Evolutionary conservation across 257 asterid genomes (phyloP).

Genomic region (Solanum chiquidenum): DNA sequence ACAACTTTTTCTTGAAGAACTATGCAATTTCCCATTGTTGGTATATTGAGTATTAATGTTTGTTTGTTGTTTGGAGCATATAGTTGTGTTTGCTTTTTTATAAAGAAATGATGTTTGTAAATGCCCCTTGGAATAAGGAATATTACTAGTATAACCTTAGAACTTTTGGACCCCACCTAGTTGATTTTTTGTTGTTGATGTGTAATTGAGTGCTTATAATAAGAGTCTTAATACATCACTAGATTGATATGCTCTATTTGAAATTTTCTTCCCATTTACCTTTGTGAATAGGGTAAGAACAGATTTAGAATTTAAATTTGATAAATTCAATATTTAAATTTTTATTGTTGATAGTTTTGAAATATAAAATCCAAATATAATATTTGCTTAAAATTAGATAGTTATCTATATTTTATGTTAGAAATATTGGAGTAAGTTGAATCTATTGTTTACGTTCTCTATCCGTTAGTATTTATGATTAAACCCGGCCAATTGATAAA

Average conservation of each 20-base stretch:
- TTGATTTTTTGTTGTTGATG: constrained; percentile 12
- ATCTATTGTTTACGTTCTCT: neutral
- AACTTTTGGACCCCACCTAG: constrained; percentile 36
- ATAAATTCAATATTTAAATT: neutral
- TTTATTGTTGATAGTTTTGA: neutral
- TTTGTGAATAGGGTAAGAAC: neutral
- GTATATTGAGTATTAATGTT: neutral
- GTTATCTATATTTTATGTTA: neutral
- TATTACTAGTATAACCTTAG: constrained; percentile 17
- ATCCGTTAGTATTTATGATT: neutral
- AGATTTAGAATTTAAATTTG: neutral
- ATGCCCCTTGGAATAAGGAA: constrained; percentile 19
- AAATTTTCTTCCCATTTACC: neutral
- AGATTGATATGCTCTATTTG: neutral
- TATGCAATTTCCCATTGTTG: constrained; percentile 72
- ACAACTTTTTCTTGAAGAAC: constrained; percentile 32
- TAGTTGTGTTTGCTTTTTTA: constrained; percentile 22
- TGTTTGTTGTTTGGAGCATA: constrained; percentile 7
- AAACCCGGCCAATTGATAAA: neutral
- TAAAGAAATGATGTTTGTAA: constrained; percentile 9
- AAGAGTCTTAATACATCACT: neutral
- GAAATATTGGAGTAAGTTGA: neutral
- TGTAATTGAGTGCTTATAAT: neutral
- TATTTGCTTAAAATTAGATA: neutral
- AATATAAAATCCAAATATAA: neutral